Evolutionary conservation across 371 early-diverging fungal genomes (phyloP).

Genomic region (Syncephalastrum monosporum): DNA sequence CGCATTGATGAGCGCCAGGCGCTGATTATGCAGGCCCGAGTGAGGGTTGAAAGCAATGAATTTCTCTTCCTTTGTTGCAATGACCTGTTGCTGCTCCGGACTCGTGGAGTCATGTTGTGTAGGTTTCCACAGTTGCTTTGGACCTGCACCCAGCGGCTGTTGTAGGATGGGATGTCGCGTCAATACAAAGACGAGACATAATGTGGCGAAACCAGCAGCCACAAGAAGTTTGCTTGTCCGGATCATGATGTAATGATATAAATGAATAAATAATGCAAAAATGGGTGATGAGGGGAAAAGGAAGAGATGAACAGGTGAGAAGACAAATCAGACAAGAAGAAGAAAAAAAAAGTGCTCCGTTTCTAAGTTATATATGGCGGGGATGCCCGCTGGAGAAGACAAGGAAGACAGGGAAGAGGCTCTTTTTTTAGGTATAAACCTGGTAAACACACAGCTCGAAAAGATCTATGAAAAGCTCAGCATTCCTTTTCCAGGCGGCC

Average conservation of each 20-base stretch:
- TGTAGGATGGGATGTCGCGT: not conserved
- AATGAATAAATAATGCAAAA: not conserved
- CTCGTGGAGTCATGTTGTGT: not conserved
- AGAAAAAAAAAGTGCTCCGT: conserved; percentile 1
- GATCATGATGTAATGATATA: conserved; percentile 1
- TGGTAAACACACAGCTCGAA: not conserved
- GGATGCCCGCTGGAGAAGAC: no score
- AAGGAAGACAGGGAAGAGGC: conserved; percentile 6
- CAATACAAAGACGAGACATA: not conserved
- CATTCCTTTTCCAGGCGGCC: no score
- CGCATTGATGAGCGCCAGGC: conserved; percentile 30
- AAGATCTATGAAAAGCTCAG: no score
- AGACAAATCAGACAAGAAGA: not conserved
- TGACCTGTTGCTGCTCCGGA: not conserved
- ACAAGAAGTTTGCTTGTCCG: conserved; percentile 11
- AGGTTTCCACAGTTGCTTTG: not conserved
- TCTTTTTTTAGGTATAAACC: conserved; percentile 10
- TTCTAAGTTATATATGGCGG: no score
- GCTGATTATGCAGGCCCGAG: conserved; percentile 42
- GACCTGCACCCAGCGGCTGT: not conserved
- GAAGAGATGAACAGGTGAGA: conserved; percentile 2
- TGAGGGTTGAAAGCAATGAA: conserved; percentile 34
- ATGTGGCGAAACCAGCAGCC: conserved; percentile 1
- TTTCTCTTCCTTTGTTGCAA: conserved; percentile 16
- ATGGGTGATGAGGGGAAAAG: not conserved